Base-by-base conservation (phyloP, 192 early-diverging fungal species). In the Coemansia javaensis region DNA sequence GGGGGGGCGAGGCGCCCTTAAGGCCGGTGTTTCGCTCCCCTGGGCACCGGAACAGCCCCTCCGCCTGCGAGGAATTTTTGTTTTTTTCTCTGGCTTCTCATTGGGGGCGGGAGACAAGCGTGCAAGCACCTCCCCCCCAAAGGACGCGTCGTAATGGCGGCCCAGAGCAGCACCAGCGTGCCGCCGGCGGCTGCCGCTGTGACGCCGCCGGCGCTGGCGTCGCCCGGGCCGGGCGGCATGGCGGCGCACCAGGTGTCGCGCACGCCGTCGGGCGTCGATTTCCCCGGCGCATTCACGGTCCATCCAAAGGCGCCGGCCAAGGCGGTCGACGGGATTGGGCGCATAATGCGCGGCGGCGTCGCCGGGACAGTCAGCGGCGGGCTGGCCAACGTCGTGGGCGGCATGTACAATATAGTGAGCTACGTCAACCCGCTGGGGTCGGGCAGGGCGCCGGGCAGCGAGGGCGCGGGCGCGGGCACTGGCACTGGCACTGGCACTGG, bases 401-500 rank as follows among this genome's bases (percentile, higher is more conserved):
- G 62, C 18, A 41, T 72, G 24, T 72, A 64, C 56, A 72, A 36
- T 42, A 47, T 72, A 7, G 68, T 72, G 44, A 64, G 38, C 47
- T 59, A 59, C 49, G 68, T 72, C 43, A 72, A 72, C 30, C 68
- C 68, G 28, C 61, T 72, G 2, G 52, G 45, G n/a, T n/a, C n/a
- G n/a, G n/a, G n/a, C n/a, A n/a, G n/a, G n/a, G n/a, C n/a, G n/a
- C n/a, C n/a, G n/a, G n/a, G n/a, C n/a, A n/a, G n/a, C n/a, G n/a
- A n/a, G n/a, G n/a, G n/a, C n/a, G n/a, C n/a, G n/a, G n/a, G n/a
- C n/a, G n/a, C n/a, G n/a, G n/a, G n/a, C n/a, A n/a, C n/a, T n/a
- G n/a, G n/a, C n/a, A n/a, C n/a, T n/a, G n/a, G n/a, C 14, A 18
- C 38, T 37, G 20, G 27, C 38, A 32, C 43, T 25, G 21, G 22